Evolutionary conservation across 179 eudicot species (phyloP), one percentile per base, ranked within the genome.

Genomic region (Monotropa hypopitys): DNA sequence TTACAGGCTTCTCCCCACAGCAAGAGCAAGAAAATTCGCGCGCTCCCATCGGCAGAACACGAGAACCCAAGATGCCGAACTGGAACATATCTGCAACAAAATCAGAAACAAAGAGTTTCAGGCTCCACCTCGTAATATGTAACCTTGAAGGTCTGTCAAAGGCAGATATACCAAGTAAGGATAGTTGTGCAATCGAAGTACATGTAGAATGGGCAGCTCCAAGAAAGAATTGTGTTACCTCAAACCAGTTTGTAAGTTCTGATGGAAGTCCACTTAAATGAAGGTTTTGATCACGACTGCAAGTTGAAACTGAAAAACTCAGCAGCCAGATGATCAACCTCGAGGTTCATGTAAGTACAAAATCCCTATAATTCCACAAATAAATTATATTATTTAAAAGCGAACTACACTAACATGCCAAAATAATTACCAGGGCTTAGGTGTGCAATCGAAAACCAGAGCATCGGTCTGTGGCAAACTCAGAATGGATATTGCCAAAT

Each of bases 251-350:
- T 35, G 42, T 76, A 63, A 61, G 76, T 23, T 63, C 76, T 9
- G 38, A 62, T 40, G 83, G 83, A 47, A 26, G 73, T 80, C 47
- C 10, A 21, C 5, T 76, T 80, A 80, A 72, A 80, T 12, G 83
- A 80, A 80, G 47, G 76, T 30, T 80, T 80, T 76, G 68, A 71
- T 59, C 79, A 71, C 13, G 46, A 51, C 73, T 80, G 77, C 77
- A 70, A 49, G 67, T 38, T 72, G 73, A 73, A 63, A 57, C 11
- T 49, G 38, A 71, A 71, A 38, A 47, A 63, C 77, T 49, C 68
- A 54, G 26, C 43, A 50, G 56, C 83, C 50, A 50, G 77, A 76
- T 59, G 56, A 76, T 76, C 53, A 40, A 71, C 30, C 77, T 80
- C 0, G 73, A 76, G 67, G 23, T 80, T 71, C 73, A 80, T 47